Evolutionary conservation across 2,329 filamentous ascomycete species (phyloP).

Genomic region (Pseudogymnoascus verrucosus): DNA sequence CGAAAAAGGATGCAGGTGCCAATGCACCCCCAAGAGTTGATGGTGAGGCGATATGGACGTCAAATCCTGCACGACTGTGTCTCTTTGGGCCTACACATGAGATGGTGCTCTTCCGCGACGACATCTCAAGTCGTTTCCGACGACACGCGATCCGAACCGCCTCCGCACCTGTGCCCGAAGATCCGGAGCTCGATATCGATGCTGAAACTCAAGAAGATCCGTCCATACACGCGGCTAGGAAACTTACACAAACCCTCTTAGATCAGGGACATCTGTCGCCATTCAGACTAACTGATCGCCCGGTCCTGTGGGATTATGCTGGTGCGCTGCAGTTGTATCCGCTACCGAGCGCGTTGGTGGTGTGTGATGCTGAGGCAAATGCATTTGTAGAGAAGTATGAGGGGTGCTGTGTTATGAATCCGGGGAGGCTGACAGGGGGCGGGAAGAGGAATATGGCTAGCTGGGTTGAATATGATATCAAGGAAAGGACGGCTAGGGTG

Average conservation of each 20-base stretch:
- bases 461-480: conserved; percentile 81
- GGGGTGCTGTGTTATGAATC: conserved; percentile 93
- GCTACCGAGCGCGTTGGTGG: conserved; percentile 71
- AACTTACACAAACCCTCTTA: conserved; percentile 82
- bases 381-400: conserved; percentile 88
- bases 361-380: conserved; percentile 74
- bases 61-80: conserved; percentile 73
- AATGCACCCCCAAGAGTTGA: conserved; percentile 33
- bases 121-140: conserved; percentile 71
- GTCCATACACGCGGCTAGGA: conserved; percentile 51
- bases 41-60: conserved; percentile 79
- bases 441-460: conserved; percentile 61
- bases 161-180: conserved; percentile 29
- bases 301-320: conserved; percentile 84
- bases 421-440: conserved; percentile 64
- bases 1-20: conserved; percentile 40
- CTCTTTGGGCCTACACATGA: conserved; percentile 87
- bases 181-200: conserved; percentile 28
- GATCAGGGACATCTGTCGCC: conserved; percentile 86
- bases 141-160: conserved; percentile 68
- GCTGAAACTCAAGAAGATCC: conserved; percentile 14
- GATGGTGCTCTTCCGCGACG: conserved; percentile 78
- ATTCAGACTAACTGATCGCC: conserved; percentile 70
- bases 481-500: conserved; percentile 23
- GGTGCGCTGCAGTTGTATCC: conserved; percentile 75